Evolutionary conservation across 2,329 filamentous ascomycete species (phyloP).

Genomic region (Colletotrichum tropicale): DNA sequence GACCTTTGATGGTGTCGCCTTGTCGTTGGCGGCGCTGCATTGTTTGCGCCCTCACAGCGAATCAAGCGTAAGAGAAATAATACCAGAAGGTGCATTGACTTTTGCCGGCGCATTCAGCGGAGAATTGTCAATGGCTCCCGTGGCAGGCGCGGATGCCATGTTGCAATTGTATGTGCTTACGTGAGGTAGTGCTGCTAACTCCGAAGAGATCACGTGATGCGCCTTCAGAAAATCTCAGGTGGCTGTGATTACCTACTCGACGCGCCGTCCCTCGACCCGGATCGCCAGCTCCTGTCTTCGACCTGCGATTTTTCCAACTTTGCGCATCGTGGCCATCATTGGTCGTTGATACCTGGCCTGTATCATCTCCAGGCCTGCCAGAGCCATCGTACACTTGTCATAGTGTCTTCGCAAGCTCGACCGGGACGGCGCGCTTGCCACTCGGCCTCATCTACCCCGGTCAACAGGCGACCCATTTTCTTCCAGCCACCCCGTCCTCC

Average conservation of each 20-base stretch:
- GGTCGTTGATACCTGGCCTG: conserved; percentile 13
- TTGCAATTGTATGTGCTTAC: conserved; percentile 1
- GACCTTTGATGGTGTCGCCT: not conserved
- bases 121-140: not conserved
- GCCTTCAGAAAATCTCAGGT: not conserved
- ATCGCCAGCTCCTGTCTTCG: not conserved
- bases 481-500: conserved; percentile 9
- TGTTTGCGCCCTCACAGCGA: not conserved
- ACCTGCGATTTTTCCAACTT: conserved; percentile 13
- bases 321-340: conserved; percentile 22
- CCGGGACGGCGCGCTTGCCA: conserved; percentile 6
- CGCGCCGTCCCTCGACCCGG: conserved; percentile 10
- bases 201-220: not conserved
- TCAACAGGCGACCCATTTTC: not conserved
- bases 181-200: not conserved
- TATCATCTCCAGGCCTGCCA: conserved; percentile 2
- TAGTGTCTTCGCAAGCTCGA: not conserved
- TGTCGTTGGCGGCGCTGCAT: not conserved
- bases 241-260: not conserved
- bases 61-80: not conserved
- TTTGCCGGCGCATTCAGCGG: not conserved
- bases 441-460: conserved; percentile 9
- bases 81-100: not conserved
- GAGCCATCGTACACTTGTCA: not conserved
- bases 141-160: not conserved